A percentile compares a stretch with the other conserved stretches of the same genome.
Evolutionary conservation across 2,329 filamentous ascomycete species (phyloP).

Genomic region (Xylariaceae sp.): DNA sequence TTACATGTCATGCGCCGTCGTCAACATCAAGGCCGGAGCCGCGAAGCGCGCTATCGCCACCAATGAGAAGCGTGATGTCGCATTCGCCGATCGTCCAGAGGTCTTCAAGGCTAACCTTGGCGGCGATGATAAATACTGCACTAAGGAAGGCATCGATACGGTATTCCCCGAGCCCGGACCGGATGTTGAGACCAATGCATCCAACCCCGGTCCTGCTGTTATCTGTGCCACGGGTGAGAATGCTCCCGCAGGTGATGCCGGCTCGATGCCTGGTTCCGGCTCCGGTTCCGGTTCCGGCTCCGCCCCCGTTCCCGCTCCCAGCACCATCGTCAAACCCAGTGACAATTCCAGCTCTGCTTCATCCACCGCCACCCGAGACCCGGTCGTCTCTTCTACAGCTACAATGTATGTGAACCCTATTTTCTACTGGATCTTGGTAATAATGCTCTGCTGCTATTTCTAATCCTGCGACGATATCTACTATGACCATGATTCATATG

Average conservation of each 20-base stretch:
- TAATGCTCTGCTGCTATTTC: background rate
- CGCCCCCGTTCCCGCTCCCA: constrained; percentile 27
- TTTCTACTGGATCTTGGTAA: constrained; percentile 3
- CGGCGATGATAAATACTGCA: constrained; percentile 48
- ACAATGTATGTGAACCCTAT: constrained; percentile 23
- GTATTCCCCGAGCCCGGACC: constrained; percentile 61
- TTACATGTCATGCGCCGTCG: constrained; percentile 79
- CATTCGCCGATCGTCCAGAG: constrained; percentile 54
- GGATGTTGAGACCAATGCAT: constrained; percentile 40
- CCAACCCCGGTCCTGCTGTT: constrained; percentile 34
- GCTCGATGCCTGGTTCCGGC: constrained; percentile 32
- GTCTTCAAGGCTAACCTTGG: constrained; percentile 68
- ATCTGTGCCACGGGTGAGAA: constrained; percentile 27
- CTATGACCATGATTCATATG: background rate
- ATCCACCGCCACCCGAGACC: constrained; percentile 15
- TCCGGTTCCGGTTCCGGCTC: constrained; percentile 29
- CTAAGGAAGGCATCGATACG: constrained; percentile 54
- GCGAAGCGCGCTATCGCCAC: constrained; percentile 23
- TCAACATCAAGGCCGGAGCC: constrained; percentile 50
- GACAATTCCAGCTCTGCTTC: constrained; percentile 26
- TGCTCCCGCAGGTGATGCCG: constrained; percentile 17
- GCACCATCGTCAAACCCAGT: constrained; percentile 21
- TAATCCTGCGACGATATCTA: background rate
- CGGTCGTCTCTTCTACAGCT: constrained; percentile 15
- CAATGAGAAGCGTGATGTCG: constrained; percentile 30